Evolutionary conservation across 345 rosid genomes (phyloP).

Genomic region (Eucalyptus tenuipes): DNA sequence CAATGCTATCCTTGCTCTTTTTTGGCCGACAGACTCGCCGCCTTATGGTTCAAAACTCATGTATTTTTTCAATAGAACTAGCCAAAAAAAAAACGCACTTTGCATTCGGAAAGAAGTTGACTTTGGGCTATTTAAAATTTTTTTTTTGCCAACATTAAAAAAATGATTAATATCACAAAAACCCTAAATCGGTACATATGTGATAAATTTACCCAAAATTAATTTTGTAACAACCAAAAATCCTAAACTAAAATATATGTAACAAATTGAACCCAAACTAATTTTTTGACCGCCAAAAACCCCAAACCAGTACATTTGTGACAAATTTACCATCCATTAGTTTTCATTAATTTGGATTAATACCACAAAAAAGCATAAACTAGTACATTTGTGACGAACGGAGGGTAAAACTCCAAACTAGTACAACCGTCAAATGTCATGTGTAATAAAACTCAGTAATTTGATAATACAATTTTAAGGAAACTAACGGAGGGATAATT

Average conservation of each 20-base stretch:
- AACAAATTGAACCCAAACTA: too few species aligned
- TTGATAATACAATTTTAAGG: too few species aligned
- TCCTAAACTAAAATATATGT: rapidly evolving
- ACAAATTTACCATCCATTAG: rapidly evolving
- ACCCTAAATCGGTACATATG: rapidly evolving
- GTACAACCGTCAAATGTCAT: too few species aligned
- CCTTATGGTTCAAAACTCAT: neutral
- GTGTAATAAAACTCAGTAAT: too few species aligned
- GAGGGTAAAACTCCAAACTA: rapidly evolving
- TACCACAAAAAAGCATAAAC: too few species aligned
- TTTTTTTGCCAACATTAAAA: neutral
- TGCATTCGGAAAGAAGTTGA: neutral
- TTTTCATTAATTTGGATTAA: too few species aligned
- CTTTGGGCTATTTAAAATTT: neutral
- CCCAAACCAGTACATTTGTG: rapidly evolving
- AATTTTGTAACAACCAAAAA: too few species aligned
- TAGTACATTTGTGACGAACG: rapidly evolving
- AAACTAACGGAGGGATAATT: too few species aligned
- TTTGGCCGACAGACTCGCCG: rapidly evolving
- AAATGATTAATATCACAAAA: too few species aligned
- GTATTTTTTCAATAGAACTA: neutral
- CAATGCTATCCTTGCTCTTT: neutral
- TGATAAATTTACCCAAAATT: rapidly evolving
- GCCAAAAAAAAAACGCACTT: neutral
- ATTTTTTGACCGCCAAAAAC: rapidly evolving